Evolutionary conservation across 1,139 yeast species (phyloP), one percentile per base, ranked within the genome.

Genomic region (Protomyces inundatus): DNA sequence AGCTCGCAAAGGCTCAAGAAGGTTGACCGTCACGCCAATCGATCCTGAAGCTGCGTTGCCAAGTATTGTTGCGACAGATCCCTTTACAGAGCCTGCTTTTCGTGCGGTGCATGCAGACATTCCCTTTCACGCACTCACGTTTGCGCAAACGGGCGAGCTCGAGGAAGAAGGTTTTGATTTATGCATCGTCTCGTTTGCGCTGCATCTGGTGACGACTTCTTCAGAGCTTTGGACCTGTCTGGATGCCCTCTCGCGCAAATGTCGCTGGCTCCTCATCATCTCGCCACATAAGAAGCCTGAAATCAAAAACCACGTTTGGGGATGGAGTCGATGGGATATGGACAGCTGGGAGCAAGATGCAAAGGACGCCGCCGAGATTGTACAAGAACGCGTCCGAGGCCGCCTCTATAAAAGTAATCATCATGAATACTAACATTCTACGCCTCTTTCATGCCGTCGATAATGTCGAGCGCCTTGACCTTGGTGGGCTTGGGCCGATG

Each of bases 401-500:
- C 39, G 62, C 7, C 35, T 51, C 34, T 58, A 58, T 23, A 46
- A 50, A 36, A 58, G 62, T 34, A 58, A 58, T 30, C 53, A 58
- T 30, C 40, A 30, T 50, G 62, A 52, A 6, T 12, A 39, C 37
- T 32, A 23, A 39, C n/a, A 36, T 14, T 37, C 54, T 10, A n/a
- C 23, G 23, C 23, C 36, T 50, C 12, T 12, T 33, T n/a, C 33
- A 33, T 12, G 12, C 32, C n/a, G 0, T 50, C 54, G 16, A 30
- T 35, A 32, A 34, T 32, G 4, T 50, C 37, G 12, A 33, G 37
- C 14, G 37, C 36, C 16, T 32, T 23, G 34, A 40, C 61, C 50
- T 36, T 36, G 3, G 45, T 32, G 12, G 57, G 61, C 35, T 51
- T 59, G 6, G 66, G 64, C n/a, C 96, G 89, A 75, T 91, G 93